A percentile compares a stretch with the other conserved stretches of the same genome.
Conservation (phyloP, 75 land plant genomes). For the Selaginella tamariscina region DNA sequence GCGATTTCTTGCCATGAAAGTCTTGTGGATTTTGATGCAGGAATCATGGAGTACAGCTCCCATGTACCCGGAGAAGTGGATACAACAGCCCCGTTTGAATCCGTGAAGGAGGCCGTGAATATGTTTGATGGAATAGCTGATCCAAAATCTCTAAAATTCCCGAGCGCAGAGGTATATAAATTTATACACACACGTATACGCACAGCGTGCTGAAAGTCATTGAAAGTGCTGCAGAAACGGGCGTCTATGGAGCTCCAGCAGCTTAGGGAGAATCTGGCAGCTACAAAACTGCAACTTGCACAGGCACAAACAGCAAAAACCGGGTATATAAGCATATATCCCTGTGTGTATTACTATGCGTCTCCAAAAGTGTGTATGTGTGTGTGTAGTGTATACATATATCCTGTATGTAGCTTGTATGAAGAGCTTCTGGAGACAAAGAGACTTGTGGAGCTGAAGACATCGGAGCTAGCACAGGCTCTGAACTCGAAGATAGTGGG, state of each 20-base stretch:
- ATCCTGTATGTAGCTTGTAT: too few relatives aligned
- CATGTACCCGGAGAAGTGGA: conserved; percentile 36
- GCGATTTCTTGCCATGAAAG: too few relatives aligned
- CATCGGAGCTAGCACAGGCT: not conserved
- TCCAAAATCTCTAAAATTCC: conserved; percentile 29
- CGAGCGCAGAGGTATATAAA: not conserved
- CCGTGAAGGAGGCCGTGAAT: conserved; percentile 63
- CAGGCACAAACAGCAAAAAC: not conserved
- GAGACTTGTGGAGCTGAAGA: not conserved
- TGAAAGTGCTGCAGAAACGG: not conserved
- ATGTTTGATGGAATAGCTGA: conserved; percentile 48
- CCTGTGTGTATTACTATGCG: too few relatives aligned
- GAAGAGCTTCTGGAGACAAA: not conserved
- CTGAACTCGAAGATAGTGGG: not conserved
- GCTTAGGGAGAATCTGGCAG: not conserved
- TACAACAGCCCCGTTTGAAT: conserved; percentile 61
- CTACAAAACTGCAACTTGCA: not conserved
- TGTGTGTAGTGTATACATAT: too few relatives aligned
- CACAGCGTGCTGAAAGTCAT: not conserved
- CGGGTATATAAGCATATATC: too few relatives aligned
- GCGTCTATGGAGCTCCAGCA: not conserved
- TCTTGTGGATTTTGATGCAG: too few relatives aligned
- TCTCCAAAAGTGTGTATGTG: too few relatives aligned
- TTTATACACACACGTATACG: not conserved
- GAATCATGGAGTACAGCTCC: too few relatives aligned